Percentiles rank a stretch among this genome's conserved stretches.
Evolutionary conservation across 148 eudicot species (phyloP).

Genomic region (Persicaria maculosa): DNA sequence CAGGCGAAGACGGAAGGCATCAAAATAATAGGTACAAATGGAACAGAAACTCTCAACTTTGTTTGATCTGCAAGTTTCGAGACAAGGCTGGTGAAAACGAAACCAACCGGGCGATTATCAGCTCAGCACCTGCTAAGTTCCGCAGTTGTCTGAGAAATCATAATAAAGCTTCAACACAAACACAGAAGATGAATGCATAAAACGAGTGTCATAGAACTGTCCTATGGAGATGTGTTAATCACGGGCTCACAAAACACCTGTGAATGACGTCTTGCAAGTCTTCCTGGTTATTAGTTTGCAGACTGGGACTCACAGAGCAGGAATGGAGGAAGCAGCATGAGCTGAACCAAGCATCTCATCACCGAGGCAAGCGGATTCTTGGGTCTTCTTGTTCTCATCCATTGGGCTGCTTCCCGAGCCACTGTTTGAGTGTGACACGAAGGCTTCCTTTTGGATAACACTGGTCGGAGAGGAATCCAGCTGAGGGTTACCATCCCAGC

Average conservation of each 20-base stretch:
- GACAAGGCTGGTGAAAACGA: background rate
- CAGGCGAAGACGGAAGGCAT: background rate
- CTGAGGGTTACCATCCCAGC: constrained; percentile 44
- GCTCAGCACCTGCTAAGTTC: background rate
- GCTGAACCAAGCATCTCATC: constrained; percentile 40
- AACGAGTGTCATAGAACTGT: too few relatives aligned
- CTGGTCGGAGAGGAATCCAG: constrained; percentile 72
- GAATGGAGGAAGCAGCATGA: constrained; percentile 24
- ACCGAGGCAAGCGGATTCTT: constrained; percentile 27
- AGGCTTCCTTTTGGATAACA: constrained; percentile 54
- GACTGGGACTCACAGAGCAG: background rate
- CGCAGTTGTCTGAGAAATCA: background rate
- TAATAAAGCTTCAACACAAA: background rate
- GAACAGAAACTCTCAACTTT: background rate
- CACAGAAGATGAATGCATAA: background rate
- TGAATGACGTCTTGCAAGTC: too few relatives aligned
- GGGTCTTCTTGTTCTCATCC: constrained; percentile 21
- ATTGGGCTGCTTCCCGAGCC: constrained; percentile 69
- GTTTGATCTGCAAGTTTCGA: background rate
- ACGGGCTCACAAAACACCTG: too few relatives aligned
- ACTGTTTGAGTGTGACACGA: constrained; percentile 67
- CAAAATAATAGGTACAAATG: background rate
- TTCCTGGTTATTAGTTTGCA: too few relatives aligned
- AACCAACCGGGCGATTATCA: background rate
- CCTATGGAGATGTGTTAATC: too few relatives aligned